Conservation (phyloP, 2,329 filamentous ascomycete genomes). For the Pseudopyricularia cyperi region DNA sequence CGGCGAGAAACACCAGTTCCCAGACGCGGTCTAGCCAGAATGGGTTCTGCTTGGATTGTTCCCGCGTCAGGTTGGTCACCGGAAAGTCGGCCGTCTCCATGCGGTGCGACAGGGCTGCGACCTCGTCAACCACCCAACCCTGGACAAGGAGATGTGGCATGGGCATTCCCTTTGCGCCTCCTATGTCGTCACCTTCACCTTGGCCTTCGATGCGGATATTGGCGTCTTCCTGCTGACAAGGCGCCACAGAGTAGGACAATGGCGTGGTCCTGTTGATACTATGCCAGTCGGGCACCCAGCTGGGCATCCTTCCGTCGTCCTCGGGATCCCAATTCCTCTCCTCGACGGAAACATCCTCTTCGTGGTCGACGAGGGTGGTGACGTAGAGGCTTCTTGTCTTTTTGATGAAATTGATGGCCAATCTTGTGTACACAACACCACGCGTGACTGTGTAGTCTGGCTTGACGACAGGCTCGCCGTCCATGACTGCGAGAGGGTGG, state of each 20-base stretch:
- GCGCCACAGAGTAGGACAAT: slow-evolving; percentile 1
- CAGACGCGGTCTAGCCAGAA: slow-evolving; percentile 8
- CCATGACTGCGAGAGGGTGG: slow-evolving; percentile 4
- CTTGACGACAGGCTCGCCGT: slow-evolving; percentile 4
- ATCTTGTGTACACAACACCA: slow-evolving; percentile 6
- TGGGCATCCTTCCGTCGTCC: slow-evolving; percentile 6
- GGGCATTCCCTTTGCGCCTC: slow-evolving; percentile 2
- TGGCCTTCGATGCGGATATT: slow-evolving; percentile 3
- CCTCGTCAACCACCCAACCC: slow-evolving; percentile 7
- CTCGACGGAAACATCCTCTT: slow-evolving; percentile 4
- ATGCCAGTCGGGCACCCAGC: slow-evolving; percentile 9
- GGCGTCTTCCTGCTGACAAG: neutral
- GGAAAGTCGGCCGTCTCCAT: slow-evolving; percentile 9
- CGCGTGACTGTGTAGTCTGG: slow-evolving; percentile 7
- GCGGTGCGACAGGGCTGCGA: slow-evolving; percentile 6
- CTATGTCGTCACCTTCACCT: neutral
- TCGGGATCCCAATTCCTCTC: slow-evolving; percentile 3
- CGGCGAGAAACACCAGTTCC: slow-evolving; percentile 3
- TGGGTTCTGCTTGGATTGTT: slow-evolving; percentile 6
- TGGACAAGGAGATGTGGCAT: slow-evolving; percentile 7
- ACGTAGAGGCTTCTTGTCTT: slow-evolving; percentile 5
- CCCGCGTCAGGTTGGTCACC: slow-evolving; percentile 5
- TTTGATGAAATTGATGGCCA: slow-evolving; percentile 6
- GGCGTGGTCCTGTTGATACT: slow-evolving; percentile 8
- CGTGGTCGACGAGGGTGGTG: slow-evolving; percentile 7